A percentile compares a stretch with the other conserved stretches of the same genome.
Evolutionary conservation across 192 early-diverging fungal genomes (phyloP).

Genomic region (Podila horticola): DNA sequence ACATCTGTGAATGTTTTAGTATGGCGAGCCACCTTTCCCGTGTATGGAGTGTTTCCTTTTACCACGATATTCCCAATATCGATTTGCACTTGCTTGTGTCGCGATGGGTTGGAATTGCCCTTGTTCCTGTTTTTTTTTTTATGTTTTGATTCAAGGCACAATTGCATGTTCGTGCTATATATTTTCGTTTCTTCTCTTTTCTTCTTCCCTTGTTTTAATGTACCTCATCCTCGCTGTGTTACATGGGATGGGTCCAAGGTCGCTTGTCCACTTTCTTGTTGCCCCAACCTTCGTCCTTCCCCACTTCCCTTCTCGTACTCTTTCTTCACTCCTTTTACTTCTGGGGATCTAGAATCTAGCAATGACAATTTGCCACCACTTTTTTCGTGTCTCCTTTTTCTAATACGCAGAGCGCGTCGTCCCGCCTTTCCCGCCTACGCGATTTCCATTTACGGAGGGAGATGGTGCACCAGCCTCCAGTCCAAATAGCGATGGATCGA

Average conservation of each 20-base stretch:
- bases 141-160: background rate
- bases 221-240: no score
- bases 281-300: no score
- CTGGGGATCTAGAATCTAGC: no score
- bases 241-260: no score
- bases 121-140: background rate
- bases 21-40: background rate
- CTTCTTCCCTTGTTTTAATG: no score
- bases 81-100: conserved; percentile 3
- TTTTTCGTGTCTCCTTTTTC: background rate
- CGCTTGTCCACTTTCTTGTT: no score
- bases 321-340: no score
- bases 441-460: conserved; percentile 1
- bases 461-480: background rate
- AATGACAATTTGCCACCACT: background rate
- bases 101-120: conserved; percentile 4
- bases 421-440: background rate
- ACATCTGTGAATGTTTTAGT: background rate
- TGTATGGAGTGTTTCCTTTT: background rate
- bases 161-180: background rate
- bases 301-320: no score
- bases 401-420: no score
- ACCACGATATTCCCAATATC: conserved; percentile 7
- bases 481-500: background rate
- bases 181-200: background rate